phyloP scores from a whole-genome alignment of 371 early-diverging fungal species.

The Mortierella sp. region DNA sequence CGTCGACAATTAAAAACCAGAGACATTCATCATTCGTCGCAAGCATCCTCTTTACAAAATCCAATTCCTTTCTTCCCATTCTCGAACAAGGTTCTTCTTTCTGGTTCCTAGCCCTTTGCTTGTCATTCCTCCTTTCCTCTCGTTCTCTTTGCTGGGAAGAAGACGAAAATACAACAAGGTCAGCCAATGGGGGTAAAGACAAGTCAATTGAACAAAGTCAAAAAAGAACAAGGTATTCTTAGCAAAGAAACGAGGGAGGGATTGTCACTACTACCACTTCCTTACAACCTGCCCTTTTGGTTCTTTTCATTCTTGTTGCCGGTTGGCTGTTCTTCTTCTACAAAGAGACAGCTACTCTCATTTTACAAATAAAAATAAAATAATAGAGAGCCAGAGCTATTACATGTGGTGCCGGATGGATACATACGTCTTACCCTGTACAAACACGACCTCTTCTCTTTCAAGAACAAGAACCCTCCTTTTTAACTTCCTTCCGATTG shows the following conservation, averaged over 20 bases:
- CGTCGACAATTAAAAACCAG: not conserved
- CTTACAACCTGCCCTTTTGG: not conserved
- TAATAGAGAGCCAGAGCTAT: not conserved
- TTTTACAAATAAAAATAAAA: not conserved
- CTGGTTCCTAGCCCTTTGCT: not conserved
- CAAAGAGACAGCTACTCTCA: not conserved
- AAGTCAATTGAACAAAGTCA: not conserved
- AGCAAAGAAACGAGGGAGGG: not conserved
- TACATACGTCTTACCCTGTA: not conserved
- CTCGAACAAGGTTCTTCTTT: slow-evolving; percentile 9
- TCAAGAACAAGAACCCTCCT: not conserved
- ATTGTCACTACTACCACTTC: not conserved
- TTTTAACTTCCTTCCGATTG: slow-evolving; percentile 5
- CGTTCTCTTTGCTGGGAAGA: not conserved
- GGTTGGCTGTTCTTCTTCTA: not conserved
- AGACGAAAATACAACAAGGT: not conserved
- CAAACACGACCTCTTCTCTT: not conserved
- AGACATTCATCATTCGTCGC: not conserved
- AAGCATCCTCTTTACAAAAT: too few relatives aligned
- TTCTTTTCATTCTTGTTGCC: not conserved
- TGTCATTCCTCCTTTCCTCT: not conserved
- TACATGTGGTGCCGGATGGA: not conserved
- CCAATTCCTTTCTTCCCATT: not conserved
- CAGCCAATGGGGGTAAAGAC: not conserved
- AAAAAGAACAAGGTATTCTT: not conserved